Base-by-base conservation (phyloP, 192 early-diverging fungal species). In the Backusella australiensis region DNA sequence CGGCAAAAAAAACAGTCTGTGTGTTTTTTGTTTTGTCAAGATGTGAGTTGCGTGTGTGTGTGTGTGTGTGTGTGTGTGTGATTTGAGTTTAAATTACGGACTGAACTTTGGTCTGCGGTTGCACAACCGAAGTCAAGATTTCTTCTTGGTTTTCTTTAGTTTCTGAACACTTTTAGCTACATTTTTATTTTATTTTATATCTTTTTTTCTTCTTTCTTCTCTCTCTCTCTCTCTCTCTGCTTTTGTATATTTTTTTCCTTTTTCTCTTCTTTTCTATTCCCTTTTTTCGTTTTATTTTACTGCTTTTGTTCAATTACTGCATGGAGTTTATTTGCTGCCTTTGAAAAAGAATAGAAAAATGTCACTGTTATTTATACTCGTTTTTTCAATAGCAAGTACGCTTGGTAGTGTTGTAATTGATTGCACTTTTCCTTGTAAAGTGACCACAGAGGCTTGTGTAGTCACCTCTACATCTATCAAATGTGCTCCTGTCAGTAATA, bases 391-490 rank as follows among this genome's bases (percentile, higher is more conserved):
- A 67, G n/a, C 67, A 67, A 34, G 1, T 11, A 9, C 67, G 34
- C 17, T 19, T 67, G 19, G 34, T 0, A 36, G 34, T 39, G 67
- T 69, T 69, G 67, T 69, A 35, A 69, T 69, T 38, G 67, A 69
- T 38, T 69, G 67, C 3, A 69, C 67, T 6, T 69, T 69, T 21
- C 67, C 67, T 23, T 69, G 67, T 38, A 19, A 69, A 39, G n/a
- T 38, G n/a, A 35, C 34, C 9, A 14, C 34, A 36, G 34, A 69
- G 19, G 67, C 36, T 2, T 69, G 67, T 38, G 38, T 38, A 69
- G 67, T 69, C 19, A 69, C 19, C 6, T 23, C 19, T n/a, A 4
- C 8, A 21, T 38, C n/a, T 69, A 35, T 69, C 6, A 35, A 69
- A 23, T 69, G 67, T 69, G 36, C 34, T 12, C 67, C 34, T 35